These are phyloP conservation scores for Fagopyrum tataricum DNA, from an alignment of 148 eudicot species.

Conservation along the genomic window DNA sequence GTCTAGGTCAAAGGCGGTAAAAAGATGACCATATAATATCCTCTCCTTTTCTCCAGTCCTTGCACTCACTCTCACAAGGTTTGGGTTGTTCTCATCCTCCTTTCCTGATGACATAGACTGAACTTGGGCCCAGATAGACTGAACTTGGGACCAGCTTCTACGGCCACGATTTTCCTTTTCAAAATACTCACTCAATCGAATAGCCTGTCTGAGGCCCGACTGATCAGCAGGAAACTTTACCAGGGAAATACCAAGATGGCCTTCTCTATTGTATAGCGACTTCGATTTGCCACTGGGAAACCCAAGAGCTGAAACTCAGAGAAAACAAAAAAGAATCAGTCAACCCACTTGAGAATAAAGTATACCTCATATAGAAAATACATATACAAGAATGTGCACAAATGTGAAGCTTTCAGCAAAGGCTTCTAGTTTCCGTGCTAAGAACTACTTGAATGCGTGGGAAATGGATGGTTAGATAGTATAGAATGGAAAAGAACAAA, in stretches of 20 bases:
- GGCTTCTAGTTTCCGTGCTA: background rate
- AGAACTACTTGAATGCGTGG: background rate
- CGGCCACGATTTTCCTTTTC: slow-evolving; percentile 77
- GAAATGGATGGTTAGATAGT: background rate
- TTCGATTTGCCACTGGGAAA: slow-evolving; percentile 70
- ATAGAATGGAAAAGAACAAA: background rate
- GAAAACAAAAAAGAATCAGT: background rate
- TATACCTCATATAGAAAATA: background rate
- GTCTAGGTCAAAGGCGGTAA: slow-evolving; percentile 64
- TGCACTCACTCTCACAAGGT: slow-evolving; percentile 53
- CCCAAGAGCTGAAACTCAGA: slow-evolving; percentile 56
- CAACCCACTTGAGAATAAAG: background rate
- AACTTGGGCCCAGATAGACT: slow-evolving; percentile 59
- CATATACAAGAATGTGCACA: background rate
- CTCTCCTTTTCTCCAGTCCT: slow-evolving; percentile 68
- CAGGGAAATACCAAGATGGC: slow-evolving; percentile 65
- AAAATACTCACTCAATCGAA: slow-evolving; percentile 58
- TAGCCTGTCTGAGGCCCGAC: slow-evolving; percentile 70
- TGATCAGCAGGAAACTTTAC: slow-evolving; percentile 68
- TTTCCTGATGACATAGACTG: slow-evolving; percentile 37
- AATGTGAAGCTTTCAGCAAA: background rate
- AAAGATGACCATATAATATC: slow-evolving; percentile 72
- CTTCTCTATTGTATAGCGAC: slow-evolving; percentile 67
- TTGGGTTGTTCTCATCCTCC: slow-evolving; percentile 69
- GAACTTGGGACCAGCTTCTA: slow-evolving; percentile 58